Base-by-base conservation (phyloP, 805 yeast genomes). In the Lipomyces mesembrius region DNA sequence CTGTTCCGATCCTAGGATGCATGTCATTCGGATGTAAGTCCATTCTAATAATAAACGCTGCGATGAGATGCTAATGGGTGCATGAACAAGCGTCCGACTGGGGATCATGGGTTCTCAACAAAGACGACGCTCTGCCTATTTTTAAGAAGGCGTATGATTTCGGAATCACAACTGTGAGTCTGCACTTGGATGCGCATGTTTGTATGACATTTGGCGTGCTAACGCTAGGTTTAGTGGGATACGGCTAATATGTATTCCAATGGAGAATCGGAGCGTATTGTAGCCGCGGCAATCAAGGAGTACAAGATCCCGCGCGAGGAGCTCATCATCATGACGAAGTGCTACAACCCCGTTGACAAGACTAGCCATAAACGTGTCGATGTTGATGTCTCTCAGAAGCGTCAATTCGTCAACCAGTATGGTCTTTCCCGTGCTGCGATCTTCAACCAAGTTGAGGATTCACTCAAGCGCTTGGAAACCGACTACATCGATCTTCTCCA, bases 401-500 rank as follows among this genome's bases (percentile, higher is more conserved):
- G 60, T 68, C 79, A 82, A 59, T 85, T 83, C 72, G 81, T 87
- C 22, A 78, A 81, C 37, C 89, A 86, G 75, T 64, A 67, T 51
- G 86, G 86, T 0, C 73, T 79, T 37, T 80, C 83, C 5, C 73
- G 84, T 65, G 83, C 83, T 69, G 84, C 83, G 9, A 80, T 83
- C 46, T 67, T 83, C 49, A 84, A 82, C 65, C 83, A 83, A 2
- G 84, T 78, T 11, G 75, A 78, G 56, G 78, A 70, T n/a, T 78
- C 83, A 1, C 79, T 78, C 9, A 52, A 60, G 62, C 75, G 85
- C 53, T 77, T 83, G 61, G 85, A 85, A 1, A 83, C 85, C 7
- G 86, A 83, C 71, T 81, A 87, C 32, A 84, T 87, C 71, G 85
- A 83, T 66, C 80, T 83, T 29, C 77, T 81, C 29, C 89, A 86